A percentile compares a stretch with the other conserved stretches of the same genome.
These are phyloP conservation scores for Phylloporus arenicola DNA, from an alignment of 768 basidiomycete genomes.

Conservation along the genomic window DNA sequence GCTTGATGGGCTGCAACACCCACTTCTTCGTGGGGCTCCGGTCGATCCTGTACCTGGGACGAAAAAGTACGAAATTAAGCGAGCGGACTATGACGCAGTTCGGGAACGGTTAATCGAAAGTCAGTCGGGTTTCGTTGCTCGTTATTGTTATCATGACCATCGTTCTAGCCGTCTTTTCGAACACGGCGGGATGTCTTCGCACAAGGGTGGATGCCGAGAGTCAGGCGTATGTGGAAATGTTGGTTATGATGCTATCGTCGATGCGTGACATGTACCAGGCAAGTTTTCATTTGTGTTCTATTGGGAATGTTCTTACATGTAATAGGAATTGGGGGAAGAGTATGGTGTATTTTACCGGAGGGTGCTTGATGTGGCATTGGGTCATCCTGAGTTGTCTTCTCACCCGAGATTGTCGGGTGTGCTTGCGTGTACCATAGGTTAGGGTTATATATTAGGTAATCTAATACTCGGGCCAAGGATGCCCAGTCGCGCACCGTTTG, in stretches of 20 bases:
- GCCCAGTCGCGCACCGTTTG: background rate
- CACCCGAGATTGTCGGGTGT: constrained; percentile 31
- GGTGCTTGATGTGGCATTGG: constrained; percentile 26
- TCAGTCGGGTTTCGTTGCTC: constrained; percentile 19
- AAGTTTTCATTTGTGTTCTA: constrained; percentile 4
- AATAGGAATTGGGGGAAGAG: constrained; percentile 8
- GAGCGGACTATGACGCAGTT: constrained; percentile 27
- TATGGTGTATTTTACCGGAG: constrained; percentile 35
- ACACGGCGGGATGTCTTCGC: constrained; percentile 36
- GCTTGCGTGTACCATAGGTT: constrained; percentile 31
- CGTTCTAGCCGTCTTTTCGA: constrained; percentile 41
- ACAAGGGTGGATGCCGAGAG: constrained; percentile 30
- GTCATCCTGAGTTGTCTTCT: constrained; percentile 28
- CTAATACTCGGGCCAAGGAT: background rate
- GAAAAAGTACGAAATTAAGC: constrained; percentile 29
- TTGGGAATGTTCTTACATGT: constrained; percentile 5
- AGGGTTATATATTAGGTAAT: constrained; percentile 28
- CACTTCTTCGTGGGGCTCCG: constrained; percentile 38
- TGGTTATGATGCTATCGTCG: constrained; percentile 43
- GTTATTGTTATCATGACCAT: constrained; percentile 8
- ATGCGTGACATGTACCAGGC: constrained; percentile 49
- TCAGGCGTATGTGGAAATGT: constrained; percentile 36
- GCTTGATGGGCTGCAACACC: constrained; percentile 52
- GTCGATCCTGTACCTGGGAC: constrained; percentile 17
- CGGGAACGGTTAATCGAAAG: constrained; percentile 38